Conservation (phyloP, 306 rosid species). For the Crotalaria pallida region DNA sequence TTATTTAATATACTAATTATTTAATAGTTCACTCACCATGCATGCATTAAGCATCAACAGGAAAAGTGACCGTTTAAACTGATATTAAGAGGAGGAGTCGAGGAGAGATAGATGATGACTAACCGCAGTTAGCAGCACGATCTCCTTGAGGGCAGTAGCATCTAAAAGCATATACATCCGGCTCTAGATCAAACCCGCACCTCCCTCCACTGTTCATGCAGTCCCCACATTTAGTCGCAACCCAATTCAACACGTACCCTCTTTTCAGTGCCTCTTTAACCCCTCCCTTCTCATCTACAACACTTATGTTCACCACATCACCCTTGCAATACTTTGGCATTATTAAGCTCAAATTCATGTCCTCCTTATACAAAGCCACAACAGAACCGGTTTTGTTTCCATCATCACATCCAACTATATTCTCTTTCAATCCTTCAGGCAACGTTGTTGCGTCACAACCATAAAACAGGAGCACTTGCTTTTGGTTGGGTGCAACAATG, state of each 20-base stretch:
- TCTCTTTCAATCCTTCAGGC: background rate
- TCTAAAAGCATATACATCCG: background rate
- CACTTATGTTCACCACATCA: background rate
- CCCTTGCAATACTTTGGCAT: background rate
- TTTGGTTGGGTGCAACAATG: background rate
- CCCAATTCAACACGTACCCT: conserved; percentile 43
- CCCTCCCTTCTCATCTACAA: background rate
- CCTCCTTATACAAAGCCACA: conserved; percentile 14
- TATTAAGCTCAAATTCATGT: background rate
- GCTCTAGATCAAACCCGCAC: conserved; percentile 29
- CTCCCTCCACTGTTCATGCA: conserved; percentile 24
- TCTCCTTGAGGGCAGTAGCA: conserved; percentile 33
- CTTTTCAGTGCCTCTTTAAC: conserved; percentile 9
- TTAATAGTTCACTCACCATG: no score
- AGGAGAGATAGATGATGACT: no score
- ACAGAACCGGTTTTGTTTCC: background rate
- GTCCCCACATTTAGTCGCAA: background rate
- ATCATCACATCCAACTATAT: conserved; percentile 15
- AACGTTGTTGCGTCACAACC: conserved; percentile 3
- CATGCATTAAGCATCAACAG: no score
- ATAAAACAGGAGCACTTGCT: background rate
- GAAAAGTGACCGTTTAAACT: no score
- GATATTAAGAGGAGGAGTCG: no score
- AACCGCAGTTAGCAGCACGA: conserved; percentile 1
- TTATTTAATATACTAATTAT: no score